A percentile compares a stretch with the other conserved stretches of the same genome.
These are phyloP conservation scores for Flaveria sonorensis DNA, from an alignment of 129 eudicot species.

Conservation along the genomic window DNA sequence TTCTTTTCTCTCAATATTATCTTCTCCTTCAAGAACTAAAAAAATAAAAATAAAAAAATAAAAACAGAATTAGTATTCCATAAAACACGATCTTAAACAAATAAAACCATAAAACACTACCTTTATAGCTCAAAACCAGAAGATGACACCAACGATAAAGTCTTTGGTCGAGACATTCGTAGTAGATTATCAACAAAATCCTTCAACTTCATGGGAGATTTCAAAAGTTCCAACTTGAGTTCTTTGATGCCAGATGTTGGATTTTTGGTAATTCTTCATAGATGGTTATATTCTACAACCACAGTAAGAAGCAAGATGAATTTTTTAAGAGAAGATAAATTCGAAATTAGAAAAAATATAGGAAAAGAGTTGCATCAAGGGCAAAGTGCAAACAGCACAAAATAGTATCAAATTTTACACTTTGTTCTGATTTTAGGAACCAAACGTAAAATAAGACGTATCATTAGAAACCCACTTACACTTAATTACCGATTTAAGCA, in stretches of 20 bases:
- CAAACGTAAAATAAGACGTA: background rate
- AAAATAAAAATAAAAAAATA: background rate
- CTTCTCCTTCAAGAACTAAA: slow-evolving; percentile 44
- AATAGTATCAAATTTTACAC: no score
- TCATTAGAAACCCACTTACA: background rate
- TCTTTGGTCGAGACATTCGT: slow-evolving; percentile 37
- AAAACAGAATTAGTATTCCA: background rate
- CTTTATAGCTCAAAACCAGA: slow-evolving; percentile 47
- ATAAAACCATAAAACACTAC: slow-evolving; percentile 21
- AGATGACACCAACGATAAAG: slow-evolving; percentile 48
- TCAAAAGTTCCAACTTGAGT: slow-evolving; percentile 42
- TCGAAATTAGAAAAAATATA: background rate
- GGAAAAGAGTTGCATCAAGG: background rate
- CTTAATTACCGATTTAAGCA: background rate
- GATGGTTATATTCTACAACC: slow-evolving; percentile 44
- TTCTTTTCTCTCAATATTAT: slow-evolving; percentile 44
- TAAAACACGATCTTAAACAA: background rate
- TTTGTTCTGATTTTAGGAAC: background rate
- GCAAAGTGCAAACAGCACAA: no score
- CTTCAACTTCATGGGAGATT: slow-evolving; percentile 37
- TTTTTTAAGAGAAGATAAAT: background rate
- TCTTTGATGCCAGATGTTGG: slow-evolving; percentile 11
- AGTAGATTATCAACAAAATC: slow-evolving; percentile 46
- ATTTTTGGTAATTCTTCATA: slow-evolving; percentile 43
- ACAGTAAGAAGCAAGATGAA: slow-evolving; percentile 9